Percentiles rank a stretch among this genome's conserved stretches.
Conservation (phyloP, 495 filamentous ascomycete species). For the Penicillium canariense region DNA sequence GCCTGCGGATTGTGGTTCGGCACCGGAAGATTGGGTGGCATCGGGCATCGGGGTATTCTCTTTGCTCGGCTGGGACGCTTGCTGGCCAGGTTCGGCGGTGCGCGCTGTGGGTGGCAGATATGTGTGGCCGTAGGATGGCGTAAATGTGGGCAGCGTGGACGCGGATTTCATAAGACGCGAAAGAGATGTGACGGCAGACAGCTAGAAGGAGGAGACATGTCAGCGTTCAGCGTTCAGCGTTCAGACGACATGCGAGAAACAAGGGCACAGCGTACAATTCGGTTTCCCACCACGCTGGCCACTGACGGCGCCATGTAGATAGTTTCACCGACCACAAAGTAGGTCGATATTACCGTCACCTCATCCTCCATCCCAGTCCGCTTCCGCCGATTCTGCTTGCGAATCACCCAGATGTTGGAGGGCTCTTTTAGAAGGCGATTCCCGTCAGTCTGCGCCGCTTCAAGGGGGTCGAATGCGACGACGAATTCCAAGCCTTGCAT, state of each 20-base stretch:
- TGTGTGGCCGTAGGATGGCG: conserved; percentile 69
- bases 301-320: conserved; percentile 88
- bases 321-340: conserved; percentile 80
- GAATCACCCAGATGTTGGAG: conserved; percentile 84
- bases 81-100: conserved; percentile 29
- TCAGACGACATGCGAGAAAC: not conserved
- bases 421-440: conserved; percentile 52
- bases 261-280: conserved; percentile 57
- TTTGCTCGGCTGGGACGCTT: conserved; percentile 48
- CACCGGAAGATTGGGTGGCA: conserved; percentile 18
- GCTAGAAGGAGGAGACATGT: conserved; percentile 48
- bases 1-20: conserved; percentile 29
- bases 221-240: conserved; percentile 25
- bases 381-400: conserved; percentile 77
- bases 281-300: conserved; percentile 69
- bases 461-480: conserved; percentile 67
- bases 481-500: conserved; percentile 85
- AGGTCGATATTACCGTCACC: conserved; percentile 69
- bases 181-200: conserved; percentile 61
- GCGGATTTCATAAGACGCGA: conserved; percentile 62
- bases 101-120: conserved; percentile 59
- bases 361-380: conserved; percentile 59
- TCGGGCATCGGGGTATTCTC: conserved; percentile 63
- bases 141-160: conserved; percentile 65
- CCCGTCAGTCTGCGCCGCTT: conserved; percentile 56